Evolutionary conservation across 164 flowering plant species (phyloP).

Genomic region (Annona squamosa): DNA sequence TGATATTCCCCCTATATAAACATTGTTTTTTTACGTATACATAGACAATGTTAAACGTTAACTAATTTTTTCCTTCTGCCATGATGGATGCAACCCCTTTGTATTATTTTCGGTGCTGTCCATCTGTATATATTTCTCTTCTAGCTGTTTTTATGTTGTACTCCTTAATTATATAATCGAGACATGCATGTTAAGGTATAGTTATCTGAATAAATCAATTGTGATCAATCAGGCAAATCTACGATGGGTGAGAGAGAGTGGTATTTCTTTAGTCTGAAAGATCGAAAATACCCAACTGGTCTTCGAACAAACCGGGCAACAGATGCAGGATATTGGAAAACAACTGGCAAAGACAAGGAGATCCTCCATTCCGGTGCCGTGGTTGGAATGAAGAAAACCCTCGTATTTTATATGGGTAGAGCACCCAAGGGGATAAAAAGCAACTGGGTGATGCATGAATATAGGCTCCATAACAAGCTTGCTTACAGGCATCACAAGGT

Average conservation of each 20-base stretch:
- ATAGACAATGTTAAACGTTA: too few relatives aligned
- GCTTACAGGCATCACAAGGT: constrained; percentile 55
- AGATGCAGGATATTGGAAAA: constrained; percentile 87
- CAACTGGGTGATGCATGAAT: constrained; percentile 96
- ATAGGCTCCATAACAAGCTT: constrained; percentile 53
- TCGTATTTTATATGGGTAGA: constrained; percentile 81
- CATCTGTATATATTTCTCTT: neutral
- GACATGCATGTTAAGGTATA: neutral
- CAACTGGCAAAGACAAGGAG: constrained; percentile 90
- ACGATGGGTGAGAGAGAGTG: constrained; percentile 88
- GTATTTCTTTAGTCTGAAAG: constrained; percentile 79
- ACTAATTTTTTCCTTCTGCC: neutral
- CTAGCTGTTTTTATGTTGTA: neutral
- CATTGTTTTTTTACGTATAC: too few relatives aligned
- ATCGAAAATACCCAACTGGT: constrained; percentile 85
- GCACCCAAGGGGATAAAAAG: constrained; percentile 89
- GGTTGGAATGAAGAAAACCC: constrained; percentile 85
- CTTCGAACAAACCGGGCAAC: constrained; percentile 84
- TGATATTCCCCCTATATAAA: too few relatives aligned
- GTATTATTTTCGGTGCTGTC: too few relatives aligned
- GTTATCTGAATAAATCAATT: neutral
- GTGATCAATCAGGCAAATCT: constrained; percentile 45
- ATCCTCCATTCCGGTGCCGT: constrained; percentile 44
- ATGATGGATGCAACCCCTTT: too few relatives aligned
- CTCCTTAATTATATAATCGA: too few relatives aligned